Conservation (phyloP, 2,329 filamentous ascomycete species). For the Pezicula neosporulosa region DNA sequence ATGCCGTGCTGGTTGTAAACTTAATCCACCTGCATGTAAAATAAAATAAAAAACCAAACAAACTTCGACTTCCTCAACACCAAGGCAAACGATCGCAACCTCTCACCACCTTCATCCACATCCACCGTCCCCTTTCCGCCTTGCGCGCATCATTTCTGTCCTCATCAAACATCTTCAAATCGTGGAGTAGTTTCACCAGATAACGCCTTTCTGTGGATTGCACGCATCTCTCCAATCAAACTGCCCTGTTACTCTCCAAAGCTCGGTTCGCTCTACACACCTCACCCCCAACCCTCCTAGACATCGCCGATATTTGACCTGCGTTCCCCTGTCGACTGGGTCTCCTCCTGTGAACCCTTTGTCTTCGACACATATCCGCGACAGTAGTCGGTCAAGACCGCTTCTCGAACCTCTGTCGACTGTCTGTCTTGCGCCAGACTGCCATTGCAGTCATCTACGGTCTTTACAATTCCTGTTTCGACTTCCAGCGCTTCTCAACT, state of each 20-base stretch:
- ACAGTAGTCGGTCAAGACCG: neutral
- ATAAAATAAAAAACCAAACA: too few species aligned
- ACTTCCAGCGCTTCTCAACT: too few species aligned
- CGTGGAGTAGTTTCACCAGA: slow-evolving; percentile 1
- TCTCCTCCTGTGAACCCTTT: neutral
- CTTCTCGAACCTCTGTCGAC: neutral
- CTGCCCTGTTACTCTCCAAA: neutral
- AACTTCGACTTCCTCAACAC: too few species aligned
- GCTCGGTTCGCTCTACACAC: neutral
- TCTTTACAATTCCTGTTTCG: too few species aligned
- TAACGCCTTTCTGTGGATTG: neutral
- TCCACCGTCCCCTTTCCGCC: neutral
- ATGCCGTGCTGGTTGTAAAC: too few species aligned
- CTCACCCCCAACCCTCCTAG: neutral
- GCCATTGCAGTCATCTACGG: too few species aligned
- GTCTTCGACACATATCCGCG: slow-evolving; percentile 2
- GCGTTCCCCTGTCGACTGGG: neutral
- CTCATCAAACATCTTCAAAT: neutral
- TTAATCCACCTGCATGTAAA: too few species aligned
- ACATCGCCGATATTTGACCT: too few species aligned
- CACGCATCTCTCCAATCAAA: neutral
- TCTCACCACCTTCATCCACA: too few species aligned
- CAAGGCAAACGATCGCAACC: too few species aligned
- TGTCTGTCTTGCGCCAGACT: too few species aligned
- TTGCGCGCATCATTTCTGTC: neutral